Conservation (phyloP, 495 filamentous ascomycete genomes). For the Usnea hakonensis region DNA sequence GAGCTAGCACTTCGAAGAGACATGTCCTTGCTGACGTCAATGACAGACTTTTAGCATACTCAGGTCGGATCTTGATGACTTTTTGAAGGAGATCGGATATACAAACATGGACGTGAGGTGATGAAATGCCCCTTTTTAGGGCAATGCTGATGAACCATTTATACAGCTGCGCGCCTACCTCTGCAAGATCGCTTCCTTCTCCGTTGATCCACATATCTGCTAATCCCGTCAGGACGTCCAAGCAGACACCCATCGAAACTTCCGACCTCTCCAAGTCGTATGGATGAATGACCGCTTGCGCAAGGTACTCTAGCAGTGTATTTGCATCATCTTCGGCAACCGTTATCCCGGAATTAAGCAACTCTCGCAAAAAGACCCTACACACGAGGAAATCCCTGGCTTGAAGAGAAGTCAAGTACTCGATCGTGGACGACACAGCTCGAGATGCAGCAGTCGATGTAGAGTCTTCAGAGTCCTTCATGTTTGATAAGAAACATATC, state of each 20-base stretch:
- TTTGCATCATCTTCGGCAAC: slow-evolving; percentile 34
- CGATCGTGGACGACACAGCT: slow-evolving; percentile 37
- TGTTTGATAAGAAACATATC: slow-evolving; percentile 18
- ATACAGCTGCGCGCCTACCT: slow-evolving; percentile 68
- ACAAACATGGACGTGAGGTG: slow-evolving; percentile 55
- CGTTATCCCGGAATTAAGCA: slow-evolving; percentile 28
- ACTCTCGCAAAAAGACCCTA: slow-evolving; percentile 43
- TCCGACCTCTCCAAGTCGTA: slow-evolving; percentile 70
- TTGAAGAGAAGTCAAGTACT: slow-evolving; percentile 50
- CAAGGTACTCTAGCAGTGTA: slow-evolving; percentile 45
- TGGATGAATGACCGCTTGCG: slow-evolving; percentile 51
- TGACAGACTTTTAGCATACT: slow-evolving; percentile 48
- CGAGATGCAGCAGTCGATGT: background rate
- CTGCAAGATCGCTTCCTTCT: slow-evolving; percentile 46
- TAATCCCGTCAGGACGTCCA: slow-evolving; percentile 63
- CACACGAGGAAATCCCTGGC: slow-evolving; percentile 53
- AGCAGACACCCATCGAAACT: slow-evolving; percentile 57
- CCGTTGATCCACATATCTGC: slow-evolving; percentile 54
- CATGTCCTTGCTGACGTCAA: slow-evolving; percentile 64
- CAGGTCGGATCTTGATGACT: slow-evolving; percentile 55
- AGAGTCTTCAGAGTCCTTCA: background rate
- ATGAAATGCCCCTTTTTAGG: slow-evolving; percentile 55
- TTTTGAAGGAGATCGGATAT: slow-evolving; percentile 60
- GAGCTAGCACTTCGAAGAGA: slow-evolving; percentile 62
- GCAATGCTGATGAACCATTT: slow-evolving; percentile 61